Conservation (phyloP, 805 yeast species). For the Saccharomycopsis selenospora region DNA sequence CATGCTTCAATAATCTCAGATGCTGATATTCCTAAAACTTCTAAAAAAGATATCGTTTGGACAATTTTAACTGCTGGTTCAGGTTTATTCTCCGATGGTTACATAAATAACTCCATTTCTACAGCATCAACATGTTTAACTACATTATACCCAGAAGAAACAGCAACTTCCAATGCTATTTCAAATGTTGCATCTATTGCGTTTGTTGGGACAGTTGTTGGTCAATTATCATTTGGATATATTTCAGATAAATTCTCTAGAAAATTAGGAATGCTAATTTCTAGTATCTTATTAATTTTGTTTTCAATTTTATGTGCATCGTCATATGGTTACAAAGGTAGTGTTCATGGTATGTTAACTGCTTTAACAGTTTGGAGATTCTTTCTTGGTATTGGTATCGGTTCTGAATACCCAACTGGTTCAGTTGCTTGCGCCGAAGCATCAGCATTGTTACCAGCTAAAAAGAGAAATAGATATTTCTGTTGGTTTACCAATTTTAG, state of each 20-base stretch:
- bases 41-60: slow-evolving; percentile 34
- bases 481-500: slow-evolving; percentile 81
- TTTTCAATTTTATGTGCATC: slow-evolving; percentile 78
- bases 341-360: slow-evolving; percentile 70
- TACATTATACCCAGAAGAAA: slow-evolving; percentile 56
- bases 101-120: slow-evolving; percentile 77
- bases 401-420: slow-evolving; percentile 93
- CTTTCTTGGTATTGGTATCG: slow-evolving; percentile 85
- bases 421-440: slow-evolving; percentile 93
- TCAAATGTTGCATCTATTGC: slow-evolving; percentile 81
- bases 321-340: slow-evolving; percentile 71
- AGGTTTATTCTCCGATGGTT: slow-evolving; percentile 90
- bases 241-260: slow-evolving; percentile 75
- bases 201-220: slow-evolving; percentile 86
- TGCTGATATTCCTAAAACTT: slow-evolving; percentile 21
- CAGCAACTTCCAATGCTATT: slow-evolving; percentile 59
- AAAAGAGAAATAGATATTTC: slow-evolving; percentile 82
- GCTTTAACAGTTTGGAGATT: slow-evolving; percentile 81
- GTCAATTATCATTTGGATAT: slow-evolving; percentile 75
- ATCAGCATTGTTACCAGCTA: slow-evolving; percentile 67
- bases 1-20: slow-evolving; percentile 20
- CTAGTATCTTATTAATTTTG: slow-evolving; percentile 66
- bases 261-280: slow-evolving; percentile 73
- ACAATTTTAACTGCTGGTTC: slow-evolving; percentile 83
- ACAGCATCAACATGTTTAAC: slow-evolving; percentile 68